A percentile compares a stretch with the other conserved stretches of the same genome.
Conservation (phyloP, 2,329 filamentous ascomycete genomes). For the Exophiala bonariae region DNA sequence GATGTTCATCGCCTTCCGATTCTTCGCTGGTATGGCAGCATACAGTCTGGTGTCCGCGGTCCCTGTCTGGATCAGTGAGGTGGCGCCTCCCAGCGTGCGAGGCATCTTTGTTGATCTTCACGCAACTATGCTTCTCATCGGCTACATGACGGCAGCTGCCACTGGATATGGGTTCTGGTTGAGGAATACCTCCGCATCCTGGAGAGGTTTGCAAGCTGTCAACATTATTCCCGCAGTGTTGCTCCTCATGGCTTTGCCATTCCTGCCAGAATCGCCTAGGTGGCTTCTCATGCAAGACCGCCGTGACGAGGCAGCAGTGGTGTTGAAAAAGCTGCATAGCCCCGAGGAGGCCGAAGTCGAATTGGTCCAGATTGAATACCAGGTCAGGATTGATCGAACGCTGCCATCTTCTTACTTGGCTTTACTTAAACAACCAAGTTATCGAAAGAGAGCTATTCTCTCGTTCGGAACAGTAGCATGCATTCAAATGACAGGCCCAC, state of each 20-base stretch:
- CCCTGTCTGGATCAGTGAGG: constrained; percentile 12
- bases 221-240: constrained; percentile 1
- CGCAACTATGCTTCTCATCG: constrained; percentile 5
- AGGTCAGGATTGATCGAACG: constrained; percentile 6
- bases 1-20: constrained; percentile 18
- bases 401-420: constrained; percentile 5
- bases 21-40: constrained; percentile 7
- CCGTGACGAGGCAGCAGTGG: constrained; percentile 4
- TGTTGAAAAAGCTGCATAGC: constrained; percentile 6
- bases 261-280: constrained; percentile 13
- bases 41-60: constrained; percentile 11
- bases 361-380: constrained; percentile 10
- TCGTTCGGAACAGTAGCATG: constrained; percentile 5
- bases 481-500: constrained; percentile 11
- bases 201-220: constrained; percentile 3
- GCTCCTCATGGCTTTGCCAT: constrained; percentile 5
- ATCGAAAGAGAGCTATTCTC: constrained; percentile 10
- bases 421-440: constrained; percentile 11
- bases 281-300: constrained; percentile 9
- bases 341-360: constrained; percentile 10
- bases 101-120: constrained; percentile 15
- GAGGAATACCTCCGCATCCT: neutral
- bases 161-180: constrained; percentile 6
- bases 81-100: constrained; percentile 15
- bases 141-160: constrained; percentile 10